Evolutionary conservation across 306 rosid species (phyloP).

Genomic region (Parietaria judaica): DNA sequence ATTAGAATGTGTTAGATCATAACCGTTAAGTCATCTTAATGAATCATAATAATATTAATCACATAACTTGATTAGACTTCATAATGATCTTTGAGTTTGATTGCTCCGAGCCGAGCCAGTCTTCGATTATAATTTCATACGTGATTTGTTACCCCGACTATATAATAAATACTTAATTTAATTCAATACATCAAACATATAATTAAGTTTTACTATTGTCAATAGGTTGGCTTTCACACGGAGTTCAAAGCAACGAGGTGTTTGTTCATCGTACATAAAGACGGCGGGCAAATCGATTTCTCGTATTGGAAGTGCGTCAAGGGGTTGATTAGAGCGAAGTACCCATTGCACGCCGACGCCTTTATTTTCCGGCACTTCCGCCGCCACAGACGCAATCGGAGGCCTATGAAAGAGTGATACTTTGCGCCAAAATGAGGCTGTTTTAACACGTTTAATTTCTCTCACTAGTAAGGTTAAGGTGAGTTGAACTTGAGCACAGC

Average conservation of each 20-base stretch:
- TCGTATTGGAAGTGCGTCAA: conserved; percentile 73
- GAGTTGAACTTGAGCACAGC: no score
- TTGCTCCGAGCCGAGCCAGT: no score
- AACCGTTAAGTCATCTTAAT: not conserved
- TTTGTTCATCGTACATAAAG: conserved; percentile 50
- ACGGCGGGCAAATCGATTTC: conserved; percentile 54
- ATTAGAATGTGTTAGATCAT: no score
- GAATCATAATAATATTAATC: no score
- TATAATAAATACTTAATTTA: no score
- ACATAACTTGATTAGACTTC: no score
- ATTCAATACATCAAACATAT: not conserved
- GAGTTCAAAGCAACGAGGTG: conserved; percentile 52
- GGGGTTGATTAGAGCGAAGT: conserved; percentile 59
- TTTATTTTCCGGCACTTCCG: conserved; percentile 68
- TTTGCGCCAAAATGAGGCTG: no score
- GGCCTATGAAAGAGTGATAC: not conserved
- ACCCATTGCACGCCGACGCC: conserved; percentile 61
- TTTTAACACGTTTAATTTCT: no score
- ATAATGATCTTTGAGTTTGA: no score
- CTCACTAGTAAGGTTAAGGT: no score
- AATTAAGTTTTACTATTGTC: not conserved
- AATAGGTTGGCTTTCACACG: conserved; percentile 58
- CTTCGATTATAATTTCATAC: no score
- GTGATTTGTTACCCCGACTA: no score
- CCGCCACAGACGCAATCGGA: conserved; percentile 25